A percentile compares a stretch with the other conserved stretches of the same genome.
These are phyloP conservation scores for Fraxinus greggii DNA, from an alignment of 305 asterid species.

Conservation along the genomic window DNA sequence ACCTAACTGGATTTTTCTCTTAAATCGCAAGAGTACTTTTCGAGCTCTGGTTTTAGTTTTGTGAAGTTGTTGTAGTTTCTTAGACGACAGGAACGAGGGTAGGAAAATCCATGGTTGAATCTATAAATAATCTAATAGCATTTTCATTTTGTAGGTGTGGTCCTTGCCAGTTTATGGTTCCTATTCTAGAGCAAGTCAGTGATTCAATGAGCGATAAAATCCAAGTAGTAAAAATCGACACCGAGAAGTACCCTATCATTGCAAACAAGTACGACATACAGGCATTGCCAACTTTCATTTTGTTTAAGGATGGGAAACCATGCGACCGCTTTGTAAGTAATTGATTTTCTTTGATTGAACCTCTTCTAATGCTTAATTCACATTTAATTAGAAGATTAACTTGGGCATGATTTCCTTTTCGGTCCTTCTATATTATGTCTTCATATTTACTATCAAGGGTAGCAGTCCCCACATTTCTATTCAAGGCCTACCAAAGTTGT, in stretches of 20 bases:
- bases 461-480: background rate
- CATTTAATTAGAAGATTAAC: background rate
- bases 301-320: conserved; percentile 84
- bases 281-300: conserved; percentile 89
- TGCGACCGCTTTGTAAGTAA: conserved; percentile 83
- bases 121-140: background rate
- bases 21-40: background rate
- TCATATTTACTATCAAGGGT: background rate
- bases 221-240: conserved; percentile 83
- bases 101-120: conserved; percentile 3
- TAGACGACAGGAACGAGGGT: background rate
- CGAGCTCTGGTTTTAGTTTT: background rate
- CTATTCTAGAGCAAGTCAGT: conserved; percentile 73
- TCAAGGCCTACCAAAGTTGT: background rate
- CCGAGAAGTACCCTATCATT: conserved; percentile 79
- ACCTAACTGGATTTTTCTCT: background rate
- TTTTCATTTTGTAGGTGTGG: conserved; percentile 73
- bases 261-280: conserved; percentile 73
- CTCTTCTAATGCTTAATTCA: conserved; percentile 1
- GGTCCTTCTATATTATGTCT: background rate
- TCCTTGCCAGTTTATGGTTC: conserved; percentile 94
- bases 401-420: background rate
- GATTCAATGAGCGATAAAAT: conserved; percentile 64
- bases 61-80: conserved; percentile 5
- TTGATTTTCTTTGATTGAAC: conserved; percentile 11